Base-by-base conservation (phyloP, 2,329 filamentous ascomycete species). In the Colletotrichum chlorophyti region DNA sequence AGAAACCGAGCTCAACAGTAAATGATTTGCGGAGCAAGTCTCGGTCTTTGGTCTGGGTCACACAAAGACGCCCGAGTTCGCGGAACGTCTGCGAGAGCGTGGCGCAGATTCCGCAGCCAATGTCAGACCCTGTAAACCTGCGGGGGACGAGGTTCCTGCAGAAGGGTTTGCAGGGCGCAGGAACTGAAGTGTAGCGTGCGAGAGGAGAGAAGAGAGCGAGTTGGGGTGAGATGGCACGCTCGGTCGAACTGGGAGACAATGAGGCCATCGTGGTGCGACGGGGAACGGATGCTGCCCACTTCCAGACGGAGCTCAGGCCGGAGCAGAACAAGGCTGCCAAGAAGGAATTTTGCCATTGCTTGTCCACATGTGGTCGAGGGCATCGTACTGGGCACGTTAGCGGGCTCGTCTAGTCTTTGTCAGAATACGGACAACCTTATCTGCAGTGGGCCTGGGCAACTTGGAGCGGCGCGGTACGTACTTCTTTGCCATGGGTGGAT, bases 191-290 rank as follows among this genome's bases (percentile, higher is more conserved):
- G n/a, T n/a, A n/a, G n/a, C n/a, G n/a, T n/a, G n/a, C n/a, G n/a
- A n/a, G n/a, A n/a, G n/a, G n/a, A n/a, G n/a, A n/a, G n/a, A n/a
- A n/a, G 19, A 21, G 40, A 47, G 15, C 24, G 19, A 55, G 31
- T 38, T 31, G 31, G 34, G 37, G 26, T 45, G 35, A 17, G 26
- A 35, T 35, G 32, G 32, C 12, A 3, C 34, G 19, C 37, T 60
- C 43, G 57, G 43, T 50, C 45, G 29, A 50, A 38, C 24, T 43
- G 26, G 19, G 12, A 24, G 49, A 17, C 29, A 12, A 49, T 59
- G 51, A 49, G 31, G 55, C 51, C 37, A 55, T 59, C 55, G 51
- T 40, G 51, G 51, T 45, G 43, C 45, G 45, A 57, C 51, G 34
- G 19, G 24, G 19, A 31, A 29, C 32, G 32, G 6, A 8, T 23